Conservation (phyloP, 1,284 basidiomycete genomes). For the Naganishia albida region DNA sequence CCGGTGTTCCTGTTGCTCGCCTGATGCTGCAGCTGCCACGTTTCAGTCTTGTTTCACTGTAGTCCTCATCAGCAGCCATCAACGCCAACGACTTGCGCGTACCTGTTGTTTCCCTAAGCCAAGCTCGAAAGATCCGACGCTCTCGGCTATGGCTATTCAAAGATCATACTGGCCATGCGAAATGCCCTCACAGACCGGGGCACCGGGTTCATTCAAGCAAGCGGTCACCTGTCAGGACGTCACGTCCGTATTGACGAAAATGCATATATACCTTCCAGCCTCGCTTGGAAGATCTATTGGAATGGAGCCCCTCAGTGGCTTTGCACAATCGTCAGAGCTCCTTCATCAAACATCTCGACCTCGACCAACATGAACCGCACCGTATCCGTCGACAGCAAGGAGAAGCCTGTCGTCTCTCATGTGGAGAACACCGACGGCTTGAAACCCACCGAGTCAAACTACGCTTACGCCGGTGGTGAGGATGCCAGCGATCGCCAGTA, state of each 20-base stretch:
- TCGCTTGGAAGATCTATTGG: conserved; percentile 24
- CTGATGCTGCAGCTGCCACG: too few relatives aligned
- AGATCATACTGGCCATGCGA: not conserved
- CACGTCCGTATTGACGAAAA: too few relatives aligned
- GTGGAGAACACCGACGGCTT: conserved; percentile 17
- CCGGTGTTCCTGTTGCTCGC: too few relatives aligned
- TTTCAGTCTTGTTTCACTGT: too few relatives aligned
- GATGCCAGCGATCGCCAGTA: not conserved
- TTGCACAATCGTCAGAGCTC: not conserved
- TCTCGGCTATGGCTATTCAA: not conserved
- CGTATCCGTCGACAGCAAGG: conserved; percentile 21
- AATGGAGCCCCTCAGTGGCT: conserved; percentile 7
- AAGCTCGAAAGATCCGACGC: too few relatives aligned
- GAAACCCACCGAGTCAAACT: conserved; percentile 1
- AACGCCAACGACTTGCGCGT: too few relatives aligned
- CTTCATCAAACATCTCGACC: not conserved
- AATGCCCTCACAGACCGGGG: not conserved
- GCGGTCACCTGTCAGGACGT: not conserved
- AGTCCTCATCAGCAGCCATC: too few relatives aligned
- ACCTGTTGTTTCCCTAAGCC: too few relatives aligned
- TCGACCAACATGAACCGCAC: conserved; percentile 19
- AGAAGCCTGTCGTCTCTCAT: conserved; percentile 25
- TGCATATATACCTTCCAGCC: conserved; percentile 18
- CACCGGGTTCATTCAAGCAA: conserved; percentile 2
- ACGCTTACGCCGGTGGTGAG: conserved; percentile 10